phyloP scores from a whole-genome alignment of 2,329 filamentous ascomycete genomes.

The Tolypocladium nubicola region DNA sequence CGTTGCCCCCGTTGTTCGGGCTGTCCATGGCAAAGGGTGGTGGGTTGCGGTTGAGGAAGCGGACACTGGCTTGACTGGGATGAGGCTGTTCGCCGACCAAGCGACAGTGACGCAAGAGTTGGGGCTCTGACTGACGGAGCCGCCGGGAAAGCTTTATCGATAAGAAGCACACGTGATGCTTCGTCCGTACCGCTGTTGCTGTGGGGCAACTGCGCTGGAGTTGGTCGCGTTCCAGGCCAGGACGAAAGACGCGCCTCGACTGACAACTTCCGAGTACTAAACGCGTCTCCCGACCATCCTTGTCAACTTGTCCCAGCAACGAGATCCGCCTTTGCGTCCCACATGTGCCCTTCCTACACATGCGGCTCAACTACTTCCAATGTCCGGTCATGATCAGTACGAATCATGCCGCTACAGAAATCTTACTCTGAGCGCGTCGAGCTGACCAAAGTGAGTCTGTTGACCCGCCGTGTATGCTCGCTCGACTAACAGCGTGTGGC shows the following conservation, averaged over 20 bases:
- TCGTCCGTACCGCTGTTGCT: neutral
- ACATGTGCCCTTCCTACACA: neutral
- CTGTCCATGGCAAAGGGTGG: constrained; percentile 7
- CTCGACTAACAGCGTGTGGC: constrained; percentile 4
- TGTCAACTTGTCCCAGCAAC: neutral
- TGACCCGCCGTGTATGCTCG: constrained; percentile 4
- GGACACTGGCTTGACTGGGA: neutral
- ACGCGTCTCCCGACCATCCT: neutral
- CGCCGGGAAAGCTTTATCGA: neutral
- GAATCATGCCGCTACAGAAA: constrained; percentile 28
- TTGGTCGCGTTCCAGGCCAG: neutral
- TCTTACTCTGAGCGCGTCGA: constrained; percentile 27
- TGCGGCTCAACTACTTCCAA: constrained; percentile 7
- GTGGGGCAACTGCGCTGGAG: neutral
- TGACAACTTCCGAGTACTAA: neutral
- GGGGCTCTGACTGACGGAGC: too few species aligned
- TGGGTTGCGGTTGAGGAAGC: neutral
- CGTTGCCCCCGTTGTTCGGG: constrained; percentile 15
- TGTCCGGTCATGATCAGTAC: constrained; percentile 6
- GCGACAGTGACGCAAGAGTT: neutral
- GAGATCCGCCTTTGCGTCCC: neutral
- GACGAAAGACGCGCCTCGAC: neutral
- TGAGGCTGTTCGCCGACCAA: neutral
- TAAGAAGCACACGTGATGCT: neutral
- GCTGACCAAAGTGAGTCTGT: constrained; percentile 18